Conservation (phyloP, 257 asterid genomes). For the Fraxinus pennsylvanica region DNA sequence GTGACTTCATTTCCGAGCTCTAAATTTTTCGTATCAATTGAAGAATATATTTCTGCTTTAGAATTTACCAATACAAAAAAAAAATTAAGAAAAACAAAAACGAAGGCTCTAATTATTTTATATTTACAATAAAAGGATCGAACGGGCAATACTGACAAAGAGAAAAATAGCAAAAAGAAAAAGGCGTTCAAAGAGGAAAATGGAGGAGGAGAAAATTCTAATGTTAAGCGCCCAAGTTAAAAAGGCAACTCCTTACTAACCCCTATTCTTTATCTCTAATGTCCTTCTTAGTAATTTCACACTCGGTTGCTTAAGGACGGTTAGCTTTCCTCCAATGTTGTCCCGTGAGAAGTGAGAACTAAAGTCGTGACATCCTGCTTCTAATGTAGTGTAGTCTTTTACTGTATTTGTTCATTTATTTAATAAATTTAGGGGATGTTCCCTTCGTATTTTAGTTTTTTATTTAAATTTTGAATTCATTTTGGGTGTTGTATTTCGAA, state of each 20-base stretch:
- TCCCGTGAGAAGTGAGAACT: conserved; percentile 21
- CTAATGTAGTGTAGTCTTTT: no score
- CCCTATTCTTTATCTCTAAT: conserved; percentile 10
- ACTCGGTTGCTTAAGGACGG: conserved; percentile 10
- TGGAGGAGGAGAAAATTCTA: conserved; percentile 39
- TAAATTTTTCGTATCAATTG: not conserved
- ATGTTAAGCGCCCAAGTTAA: conserved; percentile 35
- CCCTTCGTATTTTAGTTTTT: no score
- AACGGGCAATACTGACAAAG: not conserved
- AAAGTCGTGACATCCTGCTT: no score
- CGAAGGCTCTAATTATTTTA: not conserved
- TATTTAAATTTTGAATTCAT: no score
- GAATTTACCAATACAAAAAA: not conserved
- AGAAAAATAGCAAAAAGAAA: conserved; percentile 6
- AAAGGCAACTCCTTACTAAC: conserved; percentile 38
- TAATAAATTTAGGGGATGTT: no score
- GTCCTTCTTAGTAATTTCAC: conserved; percentile 37
- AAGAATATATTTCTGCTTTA: not conserved
- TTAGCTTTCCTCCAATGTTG: conserved; percentile 5
- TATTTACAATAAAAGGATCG: not conserved
- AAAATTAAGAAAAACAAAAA: not conserved
- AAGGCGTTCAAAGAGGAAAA: not conserved
- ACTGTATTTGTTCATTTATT: not conserved
- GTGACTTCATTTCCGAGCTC: conserved; percentile 47
- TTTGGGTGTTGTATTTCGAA: no score